Percentiles rank a stretch among this genome's conserved stretches.
Evolutionary conservation across 2,329 filamentous ascomycete species (phyloP).

Genomic region (Knoxdaviesia proteae): DNA sequence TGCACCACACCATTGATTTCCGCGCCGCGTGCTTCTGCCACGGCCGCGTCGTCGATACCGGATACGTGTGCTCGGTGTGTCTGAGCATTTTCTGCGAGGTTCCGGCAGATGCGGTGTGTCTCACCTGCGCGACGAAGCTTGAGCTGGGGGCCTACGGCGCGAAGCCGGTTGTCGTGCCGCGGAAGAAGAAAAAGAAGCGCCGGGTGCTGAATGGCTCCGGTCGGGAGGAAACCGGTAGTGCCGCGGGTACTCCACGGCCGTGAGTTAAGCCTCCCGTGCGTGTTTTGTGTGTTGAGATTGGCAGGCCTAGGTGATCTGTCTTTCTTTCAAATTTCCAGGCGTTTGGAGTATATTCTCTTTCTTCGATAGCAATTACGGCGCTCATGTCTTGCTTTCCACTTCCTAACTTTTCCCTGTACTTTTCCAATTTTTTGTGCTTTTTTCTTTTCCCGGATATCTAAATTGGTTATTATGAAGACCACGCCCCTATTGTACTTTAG

Average conservation of each 20-base stretch:
- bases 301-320: background rate
- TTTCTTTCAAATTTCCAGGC: background rate
- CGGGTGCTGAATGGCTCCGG: conserved; percentile 30
- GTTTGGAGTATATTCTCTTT: background rate
- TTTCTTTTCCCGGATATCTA: too few relatives aligned
- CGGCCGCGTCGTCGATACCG: conserved; percentile 70
- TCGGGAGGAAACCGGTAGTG: conserved; percentile 36
- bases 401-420: too few relatives aligned
- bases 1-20: conserved; percentile 78
- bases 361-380: background rate
- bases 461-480: too few relatives aligned
- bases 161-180: conserved; percentile 54
- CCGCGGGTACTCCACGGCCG: conserved; percentile 36
- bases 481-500: too few relatives aligned
- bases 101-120: conserved; percentile 42
- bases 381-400: too few relatives aligned
- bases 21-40: conserved; percentile 98
- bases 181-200: conserved; percentile 61
- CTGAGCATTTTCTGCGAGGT: conserved; percentile 74
- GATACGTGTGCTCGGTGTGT: conserved; percentile 91
- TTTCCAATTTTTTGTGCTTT: too few relatives aligned
- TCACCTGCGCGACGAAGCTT: conserved; percentile 66
- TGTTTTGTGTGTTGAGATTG: background rate
- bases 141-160: conserved; percentile 56
- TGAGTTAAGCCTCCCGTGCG: conserved; percentile 3